phyloP scores from a whole-genome alignment of 768 basidiomycete species.

The Peribolospora kevripleyi region DNA sequence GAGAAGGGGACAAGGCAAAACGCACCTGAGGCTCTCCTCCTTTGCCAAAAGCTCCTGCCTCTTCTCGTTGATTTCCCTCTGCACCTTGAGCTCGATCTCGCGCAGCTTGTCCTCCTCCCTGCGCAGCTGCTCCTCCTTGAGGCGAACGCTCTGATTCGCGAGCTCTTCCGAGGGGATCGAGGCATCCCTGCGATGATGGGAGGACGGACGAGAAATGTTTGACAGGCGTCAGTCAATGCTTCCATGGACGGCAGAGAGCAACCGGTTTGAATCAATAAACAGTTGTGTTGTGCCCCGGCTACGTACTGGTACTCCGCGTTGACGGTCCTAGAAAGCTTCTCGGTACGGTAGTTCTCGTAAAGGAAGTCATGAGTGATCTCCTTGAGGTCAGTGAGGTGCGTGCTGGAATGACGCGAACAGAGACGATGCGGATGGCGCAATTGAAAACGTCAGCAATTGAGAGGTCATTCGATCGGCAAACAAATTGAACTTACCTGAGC shows the following conservation, averaged over 20 bases:
- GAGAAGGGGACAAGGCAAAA: background rate
- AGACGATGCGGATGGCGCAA: too few relatives aligned
- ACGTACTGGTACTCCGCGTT: conserved; percentile 46
- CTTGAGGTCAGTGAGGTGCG: conserved; percentile 84
- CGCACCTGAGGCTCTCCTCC: conserved; percentile 71
- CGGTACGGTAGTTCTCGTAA: conserved; percentile 64
- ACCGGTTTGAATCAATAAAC: background rate
- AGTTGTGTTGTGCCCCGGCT: background rate
- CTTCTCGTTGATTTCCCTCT: conserved; percentile 93
- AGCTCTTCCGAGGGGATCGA: conserved; percentile 90
- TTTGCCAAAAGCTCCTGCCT: conserved; percentile 87
- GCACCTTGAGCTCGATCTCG: conserved; percentile 92
- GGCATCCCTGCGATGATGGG: conserved; percentile 24
- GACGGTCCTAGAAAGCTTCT: conserved; percentile 80
- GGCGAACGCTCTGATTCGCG: conserved; percentile 81
- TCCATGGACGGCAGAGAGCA: conserved; percentile 23
- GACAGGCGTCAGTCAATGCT: too few relatives aligned
- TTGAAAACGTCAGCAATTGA: background rate
- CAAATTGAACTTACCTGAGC: conserved; percentile 23
- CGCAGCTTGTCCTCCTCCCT: conserved; percentile 54
- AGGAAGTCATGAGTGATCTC: conserved; percentile 40
- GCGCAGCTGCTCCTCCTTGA: conserved; percentile 96
- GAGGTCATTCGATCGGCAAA: conserved; percentile 27
- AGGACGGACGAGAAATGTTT: too few relatives aligned
- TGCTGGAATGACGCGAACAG: conserved; percentile 26